phyloP scores from a whole-genome alignment of 768 basidiomycete species.

The Podaxis sp. region DNA sequence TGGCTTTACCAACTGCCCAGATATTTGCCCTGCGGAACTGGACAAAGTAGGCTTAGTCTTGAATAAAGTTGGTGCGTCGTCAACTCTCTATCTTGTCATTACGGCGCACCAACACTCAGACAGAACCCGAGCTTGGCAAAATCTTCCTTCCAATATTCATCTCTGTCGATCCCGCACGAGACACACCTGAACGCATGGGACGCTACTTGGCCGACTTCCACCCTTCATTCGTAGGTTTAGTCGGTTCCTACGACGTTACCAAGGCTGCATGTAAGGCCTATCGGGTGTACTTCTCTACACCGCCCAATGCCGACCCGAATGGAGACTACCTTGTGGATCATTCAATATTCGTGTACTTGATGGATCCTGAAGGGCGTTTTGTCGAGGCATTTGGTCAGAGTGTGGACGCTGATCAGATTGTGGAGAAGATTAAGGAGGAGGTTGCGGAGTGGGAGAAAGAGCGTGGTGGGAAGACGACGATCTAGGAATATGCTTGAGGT shows the following conservation, averaged over 20 bases:
- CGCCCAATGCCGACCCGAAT: slow-evolving; percentile 77
- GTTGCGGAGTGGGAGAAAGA: slow-evolving; percentile 42
- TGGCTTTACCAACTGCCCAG: slow-evolving; percentile 99
- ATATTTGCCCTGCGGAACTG: slow-evolving; percentile 97
- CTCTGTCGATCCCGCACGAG: slow-evolving; percentile 94
- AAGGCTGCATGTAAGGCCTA: slow-evolving; percentile 93
- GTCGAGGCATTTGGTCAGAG: slow-evolving; percentile 96
- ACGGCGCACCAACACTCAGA: background rate
- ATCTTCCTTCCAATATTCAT: slow-evolving; percentile 91
- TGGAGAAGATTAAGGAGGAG: slow-evolving; percentile 54
- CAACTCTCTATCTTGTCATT: background rate
- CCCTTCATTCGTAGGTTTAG: slow-evolving; percentile 83
- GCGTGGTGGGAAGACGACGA: slow-evolving; percentile 32
- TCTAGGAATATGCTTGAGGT: background rate
- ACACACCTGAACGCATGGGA: slow-evolving; percentile 59
- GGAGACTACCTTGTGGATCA: slow-evolving; percentile 98
- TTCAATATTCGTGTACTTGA: slow-evolving; percentile 96
- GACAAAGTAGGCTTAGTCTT: slow-evolving; percentile 90
- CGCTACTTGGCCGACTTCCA: slow-evolving; percentile 86
- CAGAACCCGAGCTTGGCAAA: slow-evolving; percentile 68
- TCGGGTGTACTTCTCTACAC: slow-evolving; percentile 98
- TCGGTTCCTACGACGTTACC: slow-evolving; percentile 77
- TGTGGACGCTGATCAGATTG: slow-evolving; percentile 65
- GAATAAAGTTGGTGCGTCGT: slow-evolving; percentile 60
- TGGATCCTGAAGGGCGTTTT: slow-evolving; percentile 93